Conservation (phyloP, 306 rosid species). For the Gillenia trifoliata region DNA sequence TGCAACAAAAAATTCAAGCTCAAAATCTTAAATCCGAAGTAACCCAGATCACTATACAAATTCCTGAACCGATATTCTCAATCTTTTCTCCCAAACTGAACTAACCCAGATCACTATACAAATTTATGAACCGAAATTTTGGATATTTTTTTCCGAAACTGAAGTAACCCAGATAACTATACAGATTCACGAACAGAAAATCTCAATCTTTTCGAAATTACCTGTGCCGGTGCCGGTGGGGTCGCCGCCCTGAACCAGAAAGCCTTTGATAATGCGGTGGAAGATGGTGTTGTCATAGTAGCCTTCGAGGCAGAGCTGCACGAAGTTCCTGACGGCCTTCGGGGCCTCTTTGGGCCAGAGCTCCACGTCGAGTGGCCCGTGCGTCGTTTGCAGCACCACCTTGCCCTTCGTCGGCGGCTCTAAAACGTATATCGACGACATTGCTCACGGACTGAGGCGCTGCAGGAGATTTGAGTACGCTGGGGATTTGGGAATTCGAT, state of each 20-base stretch:
- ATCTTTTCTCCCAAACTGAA: no score
- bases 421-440: conserved; percentile 88
- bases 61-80: no score
- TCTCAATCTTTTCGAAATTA: conserved; percentile 1
- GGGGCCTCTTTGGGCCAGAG: conserved; percentile 98
- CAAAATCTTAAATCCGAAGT: not conserved
- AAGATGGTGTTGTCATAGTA: conserved; percentile 74
- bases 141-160: no score
- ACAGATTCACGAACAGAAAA: no score
- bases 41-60: no score
- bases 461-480: not conserved
- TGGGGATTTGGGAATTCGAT: not conserved
- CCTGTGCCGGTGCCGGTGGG: conserved; percentile 92
- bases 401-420: conserved; percentile 98
- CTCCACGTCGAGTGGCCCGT: conserved; percentile 88
- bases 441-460: conserved; percentile 15
- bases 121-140: no score
- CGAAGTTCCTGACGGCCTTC: conserved; percentile 88
- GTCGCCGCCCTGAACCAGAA: conserved; percentile 83
- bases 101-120: no score
- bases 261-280: conserved; percentile 80
- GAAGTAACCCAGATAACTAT: no score
- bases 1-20: not conserved
- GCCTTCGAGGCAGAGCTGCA: conserved; percentile 93
- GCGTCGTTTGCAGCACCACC: conserved; percentile 72